Base-by-base conservation (phyloP, 2,329 filamentous ascomycete species). In the Kalaharituber pfeilii region DNA sequence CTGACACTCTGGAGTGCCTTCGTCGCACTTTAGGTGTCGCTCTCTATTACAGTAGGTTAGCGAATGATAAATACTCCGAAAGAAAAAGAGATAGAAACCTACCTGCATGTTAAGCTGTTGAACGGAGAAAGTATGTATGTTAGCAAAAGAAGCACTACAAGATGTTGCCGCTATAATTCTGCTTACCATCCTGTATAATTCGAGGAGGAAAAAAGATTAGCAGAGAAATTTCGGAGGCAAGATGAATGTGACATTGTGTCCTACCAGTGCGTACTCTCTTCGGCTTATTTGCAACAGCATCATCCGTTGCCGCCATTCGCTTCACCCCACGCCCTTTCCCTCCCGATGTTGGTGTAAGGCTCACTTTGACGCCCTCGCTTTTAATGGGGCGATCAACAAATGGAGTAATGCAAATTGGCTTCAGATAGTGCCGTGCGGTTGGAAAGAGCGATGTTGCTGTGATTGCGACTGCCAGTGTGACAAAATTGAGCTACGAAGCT, bases 1-100 rank as follows among this genome's bases (percentile, higher is more conserved):
- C 69, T 63, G 20, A 65, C 78, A 81, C 53, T 72, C 70, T 8
- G 78, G 77, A 57, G 74, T 65, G 4, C 74, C 81, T 67, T 94
- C 86, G 65, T 94, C 88, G 67, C 88, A 94, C 68, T 94, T 94
- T 51, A 94, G 72, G 71, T 94, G 88, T 49, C 87, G 75, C 67
- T 94, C 84, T 62, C 42, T 47, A 18, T 15, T 11, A 1, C 33
- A 5, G 11, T 13, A 47, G 25, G 42, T 47, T 22, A 47, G 42
- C 15, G 25, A 22, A 22, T 4, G 33, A 18, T 39, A 39, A 39
- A 15, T 39, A 2, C 33, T n/a, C n/a, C 30, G 30, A 36, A 9
- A 36, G n/a, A 36, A n/a, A 9, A n/a, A 36, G 39, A 8, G 7
- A 27, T 39, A 20, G n/a, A 15, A 50, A 52, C 57, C 44, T 59